Evolutionary conservation across 148 eudicot species (phyloP).

Genomic region (Fagopyrum homotropicum): DNA sequence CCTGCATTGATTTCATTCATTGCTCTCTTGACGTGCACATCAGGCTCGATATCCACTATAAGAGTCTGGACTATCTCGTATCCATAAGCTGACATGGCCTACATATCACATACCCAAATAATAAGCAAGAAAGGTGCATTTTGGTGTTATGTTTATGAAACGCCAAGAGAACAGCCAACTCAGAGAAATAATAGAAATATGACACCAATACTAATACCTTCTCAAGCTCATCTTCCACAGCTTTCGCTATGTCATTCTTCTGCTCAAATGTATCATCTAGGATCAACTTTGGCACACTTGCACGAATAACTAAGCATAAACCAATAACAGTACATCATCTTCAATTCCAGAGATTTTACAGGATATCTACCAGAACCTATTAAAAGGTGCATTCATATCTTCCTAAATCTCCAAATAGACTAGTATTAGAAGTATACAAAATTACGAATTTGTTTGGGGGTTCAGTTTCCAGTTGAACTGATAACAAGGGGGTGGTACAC

Average conservation of each 20-base stretch:
- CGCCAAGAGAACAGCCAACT: not conserved
- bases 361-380: not conserved
- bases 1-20: slow-evolving; percentile 64
- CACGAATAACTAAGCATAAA: slow-evolving; percentile 11
- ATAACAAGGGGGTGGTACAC: not conserved
- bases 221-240: slow-evolving; percentile 15
- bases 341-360: not conserved
- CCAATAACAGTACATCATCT: not conserved
- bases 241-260: slow-evolving; percentile 16
- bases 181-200: not conserved
- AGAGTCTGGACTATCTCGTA: slow-evolving; percentile 55
- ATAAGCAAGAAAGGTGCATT: not conserved
- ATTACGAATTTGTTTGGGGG: not conserved
- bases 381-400: not conserved
- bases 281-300: slow-evolving; percentile 8
- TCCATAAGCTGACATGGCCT: slow-evolving; percentile 56
- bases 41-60: slow-evolving; percentile 54
- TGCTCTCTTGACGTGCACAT: slow-evolving; percentile 42
- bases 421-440: not conserved
- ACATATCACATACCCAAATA: not conserved
- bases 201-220: not conserved
- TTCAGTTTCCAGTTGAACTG: not conserved
- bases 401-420: not conserved
- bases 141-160: not conserved
- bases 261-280: slow-evolving; percentile 18